A percentile compares a stretch with the other conserved stretches of the same genome.
phyloP scores from a whole-genome alignment of 75 land plant genomes.

The Isoetes taiwanensis region DNA sequence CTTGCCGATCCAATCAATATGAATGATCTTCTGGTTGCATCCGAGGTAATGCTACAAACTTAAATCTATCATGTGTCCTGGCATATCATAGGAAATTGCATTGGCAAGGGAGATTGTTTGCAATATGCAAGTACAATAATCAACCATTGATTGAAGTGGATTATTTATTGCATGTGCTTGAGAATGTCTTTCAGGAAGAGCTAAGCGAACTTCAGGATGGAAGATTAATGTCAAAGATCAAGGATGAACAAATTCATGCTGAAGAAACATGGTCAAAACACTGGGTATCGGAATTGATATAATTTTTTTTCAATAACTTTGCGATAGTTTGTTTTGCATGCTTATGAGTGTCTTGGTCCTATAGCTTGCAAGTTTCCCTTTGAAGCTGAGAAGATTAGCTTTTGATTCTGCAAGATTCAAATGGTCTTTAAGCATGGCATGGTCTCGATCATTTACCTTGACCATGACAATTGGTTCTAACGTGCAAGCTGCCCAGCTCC shows the following conservation, averaged over 20 bases:
- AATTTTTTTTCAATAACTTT: background rate
- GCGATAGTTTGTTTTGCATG: no score
- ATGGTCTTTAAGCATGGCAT: conserved; percentile 78
- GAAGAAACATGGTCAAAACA: conserved; percentile 61
- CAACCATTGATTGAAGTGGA: background rate
- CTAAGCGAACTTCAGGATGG: conserved; percentile 74
- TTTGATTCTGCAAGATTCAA: conserved; percentile 69
- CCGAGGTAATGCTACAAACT: no score
- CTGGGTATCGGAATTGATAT: conserved; percentile 42
- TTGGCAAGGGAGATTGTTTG: no score
- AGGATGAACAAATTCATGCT: conserved; percentile 40
- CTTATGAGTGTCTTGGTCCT: no score
- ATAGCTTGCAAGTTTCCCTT: conserved; percentile 58
- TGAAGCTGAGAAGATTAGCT: conserved; percentile 82
- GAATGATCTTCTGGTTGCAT: conserved; percentile 70
- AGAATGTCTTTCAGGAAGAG: conserved; percentile 48
- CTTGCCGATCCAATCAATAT: conserved; percentile 70
- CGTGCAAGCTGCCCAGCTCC: conserved; percentile 63
- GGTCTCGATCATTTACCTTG: conserved; percentile 61
- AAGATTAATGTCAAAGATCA: conserved; percentile 37
- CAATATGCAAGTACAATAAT: no score
- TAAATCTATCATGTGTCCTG: no score
- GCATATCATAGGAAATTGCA: no score
- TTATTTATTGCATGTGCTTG: background rate
- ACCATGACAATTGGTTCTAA: conserved; percentile 65